Conservation (phyloP, 768 basidiomycete genomes). For the Phylloporus sp. region DNA sequence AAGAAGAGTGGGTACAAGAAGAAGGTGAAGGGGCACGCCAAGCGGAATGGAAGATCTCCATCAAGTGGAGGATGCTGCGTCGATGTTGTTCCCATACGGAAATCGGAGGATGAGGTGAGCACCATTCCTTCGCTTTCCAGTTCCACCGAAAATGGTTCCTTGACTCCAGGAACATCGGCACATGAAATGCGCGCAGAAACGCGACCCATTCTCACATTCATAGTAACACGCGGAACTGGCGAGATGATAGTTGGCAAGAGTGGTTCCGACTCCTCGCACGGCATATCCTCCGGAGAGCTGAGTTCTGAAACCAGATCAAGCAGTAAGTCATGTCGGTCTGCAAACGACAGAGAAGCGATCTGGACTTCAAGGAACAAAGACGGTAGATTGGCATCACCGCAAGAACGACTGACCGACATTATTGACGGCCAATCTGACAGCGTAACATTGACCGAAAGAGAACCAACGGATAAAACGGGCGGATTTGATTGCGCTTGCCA, state of each 20-base stretch:
- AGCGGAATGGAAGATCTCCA: constrained; percentile 42
- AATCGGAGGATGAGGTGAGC: constrained; percentile 41
- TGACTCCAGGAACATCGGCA: constrained; percentile 33
- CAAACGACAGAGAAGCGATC: constrained; percentile 44
- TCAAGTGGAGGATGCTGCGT: constrained; percentile 18
- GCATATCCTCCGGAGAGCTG: constrained; percentile 14
- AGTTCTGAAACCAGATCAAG: constrained; percentile 33
- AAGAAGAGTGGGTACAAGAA: constrained; percentile 51
- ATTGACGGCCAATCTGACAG: constrained; percentile 62
- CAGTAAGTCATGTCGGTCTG: constrained; percentile 53
- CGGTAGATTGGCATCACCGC: constrained; percentile 56
- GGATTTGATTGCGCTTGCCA: constrained; percentile 26
- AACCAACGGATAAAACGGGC: constrained; percentile 35
- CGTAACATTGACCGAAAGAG: constrained; percentile 31
- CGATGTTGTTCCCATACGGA: constrained; percentile 27
- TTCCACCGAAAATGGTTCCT: constrained; percentile 51
- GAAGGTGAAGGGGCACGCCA: constrained; percentile 41
- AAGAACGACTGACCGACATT: constrained; percentile 25
- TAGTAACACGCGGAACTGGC: constrained; percentile 46
- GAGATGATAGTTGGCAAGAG: constrained; percentile 31
- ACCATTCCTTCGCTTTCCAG: constrained; percentile 52
- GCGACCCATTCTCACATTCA: constrained; percentile 48
- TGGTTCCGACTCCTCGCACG: constrained; percentile 2
- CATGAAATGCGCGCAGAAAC: constrained; percentile 51
- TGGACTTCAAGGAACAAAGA: constrained; percentile 46